Evolutionary conservation across 257 asterid species (phyloP), one percentile per base, ranked within the genome.

Genomic region (Verbascum thapsus): DNA sequence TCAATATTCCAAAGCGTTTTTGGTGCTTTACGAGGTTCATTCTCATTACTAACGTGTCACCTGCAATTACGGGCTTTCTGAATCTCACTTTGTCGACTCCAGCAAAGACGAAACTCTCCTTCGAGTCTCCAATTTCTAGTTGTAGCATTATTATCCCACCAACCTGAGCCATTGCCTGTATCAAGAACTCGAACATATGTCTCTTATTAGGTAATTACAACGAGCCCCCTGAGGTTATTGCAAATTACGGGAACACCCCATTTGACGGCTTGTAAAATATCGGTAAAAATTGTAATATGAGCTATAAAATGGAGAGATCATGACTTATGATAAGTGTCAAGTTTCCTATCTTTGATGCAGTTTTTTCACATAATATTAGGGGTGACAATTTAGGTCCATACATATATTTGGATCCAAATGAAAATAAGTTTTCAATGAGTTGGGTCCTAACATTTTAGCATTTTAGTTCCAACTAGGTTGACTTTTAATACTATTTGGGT

Each of bases 131-230:
- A 35, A 90, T 88, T 70, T 90, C 98, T 6, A 94, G 90, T 53
- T 85, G 95, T 45, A 90, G 87, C 94, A 88, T 80, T 37, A 88
- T 88, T 71, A 90, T 9, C 18, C 99, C 95, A 20, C 99, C 99
- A 10, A 92, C 97, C 79, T 92, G 99, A 39, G 97, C 99, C 95
- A 92, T 76, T 68, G 99, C 99, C 97, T 92, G 79, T 41, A 72
- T 47, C 71, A 61, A 66, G 30, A 58, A 56, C 44, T 39, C 63
- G 87, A n/a, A 81, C 66, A 4, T 76, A 83, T 22, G 72, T 75
- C 6, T 81, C 85, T 16, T 81, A 85, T 4, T 81, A 81, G 5
- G 32, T 26, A 26, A 26, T 26, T 26, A 26, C 32, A 1, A 26
- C 5, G 32, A 26, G 32, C 5, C 32, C 32, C 32, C 2, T 26